Base-by-base conservation (phyloP, 2,329 filamentous ascomycete species). In the Fusarium mangiferae region DNA sequence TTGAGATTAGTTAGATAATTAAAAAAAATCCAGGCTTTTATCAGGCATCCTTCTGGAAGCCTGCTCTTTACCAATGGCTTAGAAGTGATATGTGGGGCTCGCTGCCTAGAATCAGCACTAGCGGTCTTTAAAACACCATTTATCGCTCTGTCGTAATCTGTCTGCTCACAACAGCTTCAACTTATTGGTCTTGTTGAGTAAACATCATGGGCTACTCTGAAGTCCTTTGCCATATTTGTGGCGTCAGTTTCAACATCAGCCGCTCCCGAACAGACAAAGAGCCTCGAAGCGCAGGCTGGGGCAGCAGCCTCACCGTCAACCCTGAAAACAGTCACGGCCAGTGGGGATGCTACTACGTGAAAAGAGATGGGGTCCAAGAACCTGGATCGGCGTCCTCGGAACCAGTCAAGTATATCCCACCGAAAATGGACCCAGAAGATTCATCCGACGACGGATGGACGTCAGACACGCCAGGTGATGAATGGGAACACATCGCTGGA, bases 171-270 rank as follows among this genome's bases (percentile, higher is more conserved):
- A 20, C 15, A 36, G 20, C 26, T 4, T 18, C 7, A 22, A 38
- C 7, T 9, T 5, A 26, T 11, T 6, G 1, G 14, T 4, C 0
- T 3, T 28, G 7, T 6, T 26, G 26, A 26, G 26, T 1, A 33
- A 10, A 6, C 35, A 26, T 3, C 1, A 67, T 67, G 64, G 62
- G 64, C 3, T 66, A 67, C 6, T 67, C 62, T 7, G 65, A 67
- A 11, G 22, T 67, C n/a, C 39, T 30, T 4, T 67, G 65, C 38
- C 39, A 49, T 1, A 35, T 67, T 11, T 67, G 65, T 18, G 65
- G 65, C 35, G 77, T 81, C n/a, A 78, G 75, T n/a, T 80, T 78
- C 66, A 79, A 78, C 46, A 77, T 81, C 35, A 70, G 66, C 20
- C 78, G 79, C 11, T 62, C 67, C 26, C 74, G 78, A 6, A 75